Evolutionary conservation across 2,329 filamentous ascomycete species (phyloP), one percentile per base, ranked within the genome.

Genomic region (Paraphoma sp.): DNA sequence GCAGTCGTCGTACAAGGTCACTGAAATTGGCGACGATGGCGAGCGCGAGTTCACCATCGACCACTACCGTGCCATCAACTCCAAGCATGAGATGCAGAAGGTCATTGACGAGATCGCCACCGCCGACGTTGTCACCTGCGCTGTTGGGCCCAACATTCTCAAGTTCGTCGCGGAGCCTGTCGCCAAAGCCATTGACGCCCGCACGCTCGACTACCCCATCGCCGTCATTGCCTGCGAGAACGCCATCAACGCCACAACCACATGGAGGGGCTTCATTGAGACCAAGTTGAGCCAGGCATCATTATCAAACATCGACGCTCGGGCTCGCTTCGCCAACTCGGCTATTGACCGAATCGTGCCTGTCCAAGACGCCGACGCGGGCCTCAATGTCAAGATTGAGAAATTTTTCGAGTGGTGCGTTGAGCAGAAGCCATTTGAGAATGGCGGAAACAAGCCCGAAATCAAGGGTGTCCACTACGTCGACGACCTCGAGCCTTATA

Each of bases 331-430:
- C 76, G 94, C 94, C 81, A 99, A 99, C 83, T 97, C 92, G 60
- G 95, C 95, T 69, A 97, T 99, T 76, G 95, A 99, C 83, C 92
- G 95, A 59, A 99, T 99, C 75, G 95, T 98, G 23, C 95, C 95
- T 12, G 91, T 92, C 43, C 95, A 98, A 81, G 89, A 92, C 59
- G 81, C 87, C 48, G 82, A 91, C 69, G 86, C 89, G 23, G 93
- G 93, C 53, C 85, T 99, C 44, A 89, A 97, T 73, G 95, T 99
- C 65, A 93, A 89, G 72, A 93, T 99, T 46, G 95, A 99, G 85
- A 95, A 95, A 81, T 99, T 98, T 84, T 97, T 92, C 82, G 95
- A 99, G 83, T 99, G 95, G 95, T 94, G 95, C 40, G 93, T 99
- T 49, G 95, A 99, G 75, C 82, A 87, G 76, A 89, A 87, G 44